Conservation (phyloP, 352 stramenopile species). For the Phytophthora sp. region DNA sequence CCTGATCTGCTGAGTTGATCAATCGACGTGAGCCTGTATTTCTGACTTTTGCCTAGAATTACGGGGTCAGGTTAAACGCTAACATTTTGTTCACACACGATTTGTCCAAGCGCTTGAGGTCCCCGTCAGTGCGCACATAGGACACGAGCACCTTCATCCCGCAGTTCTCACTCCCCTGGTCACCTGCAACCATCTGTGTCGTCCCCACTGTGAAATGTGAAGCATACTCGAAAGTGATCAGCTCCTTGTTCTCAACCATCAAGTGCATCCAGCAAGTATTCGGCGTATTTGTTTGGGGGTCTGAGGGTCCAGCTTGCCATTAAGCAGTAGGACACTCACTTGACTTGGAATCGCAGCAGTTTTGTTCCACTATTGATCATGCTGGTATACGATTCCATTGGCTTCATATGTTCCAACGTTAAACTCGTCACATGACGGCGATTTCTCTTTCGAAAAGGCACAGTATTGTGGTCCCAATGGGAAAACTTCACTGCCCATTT, state of each 20-base stretch:
- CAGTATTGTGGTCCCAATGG: neutral
- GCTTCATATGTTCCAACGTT: neutral
- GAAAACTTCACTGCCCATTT: neutral
- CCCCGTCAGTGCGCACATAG: neutral
- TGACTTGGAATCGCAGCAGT: neutral
- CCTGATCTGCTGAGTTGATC: too few species aligned
- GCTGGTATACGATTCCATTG: neutral
- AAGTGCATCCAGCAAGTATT: neutral
- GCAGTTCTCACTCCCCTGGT: neutral
- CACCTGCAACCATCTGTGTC: neutral
- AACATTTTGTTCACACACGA: neutral
- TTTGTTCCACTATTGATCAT: neutral
- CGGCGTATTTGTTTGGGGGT: neutral
- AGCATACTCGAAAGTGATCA: neutral
- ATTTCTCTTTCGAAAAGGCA: neutral
- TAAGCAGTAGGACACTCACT: neutral
- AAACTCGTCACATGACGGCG: neutral
- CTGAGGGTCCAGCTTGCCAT: neutral
- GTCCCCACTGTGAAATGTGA: neutral
- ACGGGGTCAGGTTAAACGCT: neutral
- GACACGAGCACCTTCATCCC: neutral
- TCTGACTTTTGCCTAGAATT: too few species aligned
- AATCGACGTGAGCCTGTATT: too few species aligned
- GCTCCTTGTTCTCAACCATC: neutral
- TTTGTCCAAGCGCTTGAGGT: neutral